These are phyloP conservation scores for Magnusiomyces sp. DNA, from an alignment of 1,139 yeast species.

Conservation along the genomic window DNA sequence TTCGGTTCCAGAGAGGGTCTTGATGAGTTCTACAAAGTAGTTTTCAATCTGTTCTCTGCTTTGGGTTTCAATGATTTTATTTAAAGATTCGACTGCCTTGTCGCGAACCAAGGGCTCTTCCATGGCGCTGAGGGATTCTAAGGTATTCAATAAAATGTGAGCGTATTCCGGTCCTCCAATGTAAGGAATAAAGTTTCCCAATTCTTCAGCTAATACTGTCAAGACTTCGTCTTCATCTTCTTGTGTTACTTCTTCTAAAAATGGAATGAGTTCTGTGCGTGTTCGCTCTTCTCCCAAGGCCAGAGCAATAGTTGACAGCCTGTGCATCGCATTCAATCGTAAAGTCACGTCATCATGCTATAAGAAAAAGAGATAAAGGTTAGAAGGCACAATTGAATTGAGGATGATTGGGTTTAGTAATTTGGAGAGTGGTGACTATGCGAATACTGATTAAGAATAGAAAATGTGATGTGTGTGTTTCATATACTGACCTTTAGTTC, in stretches of 20 bases:
- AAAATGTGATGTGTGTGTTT: too few species aligned
- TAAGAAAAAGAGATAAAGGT: too few species aligned
- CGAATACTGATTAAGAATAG: too few species aligned
- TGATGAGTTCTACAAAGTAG: constrained; percentile 67
- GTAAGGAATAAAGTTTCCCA: constrained; percentile 77
- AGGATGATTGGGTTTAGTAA: too few species aligned
- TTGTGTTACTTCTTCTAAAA: constrained; percentile 81
- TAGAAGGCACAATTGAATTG: neutral
- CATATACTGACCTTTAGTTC: constrained; percentile 53
- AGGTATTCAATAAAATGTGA: constrained; percentile 70
- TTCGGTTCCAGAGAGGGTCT: constrained; percentile 72
- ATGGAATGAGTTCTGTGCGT: constrained; percentile 80
- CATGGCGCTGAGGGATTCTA: constrained; percentile 81
- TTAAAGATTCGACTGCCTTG: constrained; percentile 82
- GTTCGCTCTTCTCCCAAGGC: constrained; percentile 95
- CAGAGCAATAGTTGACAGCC: constrained; percentile 86
- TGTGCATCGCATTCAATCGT: constrained; percentile 90
- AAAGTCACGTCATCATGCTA: constrained; percentile 87
- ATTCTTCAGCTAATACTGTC: constrained; percentile 83
- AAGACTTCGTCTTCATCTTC: constrained; percentile 98
- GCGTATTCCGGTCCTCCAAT: constrained; percentile 83
- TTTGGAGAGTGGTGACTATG: too few species aligned
- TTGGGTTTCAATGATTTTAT: constrained; percentile 57
- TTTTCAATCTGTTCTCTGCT: constrained; percentile 58
- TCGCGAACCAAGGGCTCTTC: constrained; percentile 98